Conservation (phyloP, 2,329 filamentous ascomycete species). For the Fusarium pseudograminearum region DNA sequence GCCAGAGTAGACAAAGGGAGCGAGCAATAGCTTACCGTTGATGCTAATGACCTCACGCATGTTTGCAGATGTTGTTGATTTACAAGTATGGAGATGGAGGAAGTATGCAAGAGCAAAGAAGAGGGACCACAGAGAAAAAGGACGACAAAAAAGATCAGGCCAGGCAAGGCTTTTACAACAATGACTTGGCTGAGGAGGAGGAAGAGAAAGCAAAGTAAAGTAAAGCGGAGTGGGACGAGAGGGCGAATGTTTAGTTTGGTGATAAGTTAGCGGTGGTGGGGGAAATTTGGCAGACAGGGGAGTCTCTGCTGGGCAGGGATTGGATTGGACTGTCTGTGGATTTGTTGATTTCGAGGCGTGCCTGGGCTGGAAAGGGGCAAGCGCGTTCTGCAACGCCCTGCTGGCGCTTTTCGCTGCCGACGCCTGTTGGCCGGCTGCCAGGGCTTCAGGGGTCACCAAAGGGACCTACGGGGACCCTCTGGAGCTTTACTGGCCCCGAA, state of each 20-base stretch:
- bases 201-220: conserved; percentile 41
- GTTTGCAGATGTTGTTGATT: conserved; percentile 60
- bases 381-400: conserved; percentile 50
- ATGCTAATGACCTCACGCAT: conserved; percentile 99
- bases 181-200: conserved; percentile 25
- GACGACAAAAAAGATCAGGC: conserved; percentile 45
- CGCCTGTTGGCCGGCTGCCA: conserved; percentile 40
- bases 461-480: conserved; percentile 18
- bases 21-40: conserved; percentile 79
- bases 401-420: conserved; percentile 40
- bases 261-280: conserved; percentile 52
- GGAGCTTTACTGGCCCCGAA: conserved; percentile 7
- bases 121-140: conserved; percentile 44
- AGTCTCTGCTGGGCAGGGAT: conserved; percentile 48
- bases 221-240: conserved; percentile 35
- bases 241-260: conserved; percentile 46
- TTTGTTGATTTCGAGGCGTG: conserved; percentile 56
- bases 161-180: conserved; percentile 49
- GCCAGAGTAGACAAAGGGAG: conserved; percentile 45
- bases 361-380: conserved; percentile 50
- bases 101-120: conserved; percentile 52
- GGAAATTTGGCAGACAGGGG: conserved; percentile 59
- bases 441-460: conserved; percentile 24
- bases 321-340: conserved; percentile 39
- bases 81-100: conserved; percentile 44